Evolutionary conservation across 1,139 yeast species (phyloP), one percentile per base, ranked within the genome.

Genomic region (Kazachstania sp.): DNA sequence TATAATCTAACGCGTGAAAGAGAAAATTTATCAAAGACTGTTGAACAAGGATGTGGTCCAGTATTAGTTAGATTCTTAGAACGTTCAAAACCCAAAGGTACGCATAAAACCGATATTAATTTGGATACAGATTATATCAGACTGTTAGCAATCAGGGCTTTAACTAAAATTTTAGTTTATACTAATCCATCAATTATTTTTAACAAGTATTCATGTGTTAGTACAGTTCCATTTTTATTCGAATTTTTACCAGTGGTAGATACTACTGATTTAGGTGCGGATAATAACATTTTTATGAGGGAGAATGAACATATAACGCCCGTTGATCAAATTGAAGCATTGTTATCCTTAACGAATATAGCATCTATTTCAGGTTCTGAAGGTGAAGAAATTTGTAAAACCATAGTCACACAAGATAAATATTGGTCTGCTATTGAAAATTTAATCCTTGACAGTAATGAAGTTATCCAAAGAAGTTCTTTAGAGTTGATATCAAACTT

Each of bases 331-430:
- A 71, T 71, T 49, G 78, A 75, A 55, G 66, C 76, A 1, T 60
- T 75, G 35, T 56, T 74, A 36, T 78, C 79, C 0, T 61, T 75
- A 35, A 75, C 79, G 3, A 75, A 75, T 51, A 54, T 75, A 20
- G 77, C 78, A 3, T 68, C 77, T 2, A 55, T 64, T 7, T 66
- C 64, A 34, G 64, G 63, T 32, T 64, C 62, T 15, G 60, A 57
- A 16, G 65, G 71, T 39, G 63, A 72, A 15, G 64, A 61, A 32
- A 50, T 63, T 29, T 57, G 65, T 49, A 55, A 55, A 42, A 47
- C 56, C 3, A 56, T 63, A 30, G 58, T 54, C 1, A 64, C 71
- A 16, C 61, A 64, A 16, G 51, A 57, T 8, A 53, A 58, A 8
- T 71, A 69, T 39, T 74, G 77, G 75, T 41, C 55, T 6, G 58